Percentiles rank a stretch among this genome's conserved stretches.
Conservation (phyloP, 768 basidiomycete genomes). For the Panaeolus papilionaceus region DNA sequence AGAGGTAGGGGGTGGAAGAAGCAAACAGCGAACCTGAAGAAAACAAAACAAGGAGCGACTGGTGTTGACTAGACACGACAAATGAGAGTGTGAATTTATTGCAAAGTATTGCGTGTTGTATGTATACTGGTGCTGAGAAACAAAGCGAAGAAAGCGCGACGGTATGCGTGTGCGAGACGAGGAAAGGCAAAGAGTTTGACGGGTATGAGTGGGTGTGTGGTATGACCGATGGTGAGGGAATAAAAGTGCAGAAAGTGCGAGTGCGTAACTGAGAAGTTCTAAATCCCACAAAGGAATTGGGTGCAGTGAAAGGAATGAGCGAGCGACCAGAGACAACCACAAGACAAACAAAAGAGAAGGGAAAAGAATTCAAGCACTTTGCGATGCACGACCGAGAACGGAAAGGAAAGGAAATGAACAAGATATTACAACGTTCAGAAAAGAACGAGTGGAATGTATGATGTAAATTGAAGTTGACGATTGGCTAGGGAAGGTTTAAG, state of each 20-base stretch:
- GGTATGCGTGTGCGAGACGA: background rate
- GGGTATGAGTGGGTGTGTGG: constrained; percentile 7
- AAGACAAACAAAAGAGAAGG: constrained; percentile 10
- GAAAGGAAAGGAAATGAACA: background rate
- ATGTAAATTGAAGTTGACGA: background rate
- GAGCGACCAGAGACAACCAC: background rate
- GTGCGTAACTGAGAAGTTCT: background rate
- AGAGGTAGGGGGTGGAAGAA: background rate
- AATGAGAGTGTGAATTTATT: background rate
- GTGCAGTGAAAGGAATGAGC: background rate
- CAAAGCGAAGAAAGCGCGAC: constrained; percentile 9
- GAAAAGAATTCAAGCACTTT: background rate
- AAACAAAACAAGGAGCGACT: constrained; percentile 4
- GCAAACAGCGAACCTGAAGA: background rate
- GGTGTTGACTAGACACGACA: background rate
- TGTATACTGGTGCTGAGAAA: background rate
- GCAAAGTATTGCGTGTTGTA: background rate
- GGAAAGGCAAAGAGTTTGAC: background rate
- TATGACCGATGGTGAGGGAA: background rate
- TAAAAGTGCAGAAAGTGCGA: background rate
- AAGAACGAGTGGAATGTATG: constrained; percentile 14
- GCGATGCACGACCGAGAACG: background rate
- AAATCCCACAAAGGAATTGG: background rate
- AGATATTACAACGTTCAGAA: constrained; percentile 11
- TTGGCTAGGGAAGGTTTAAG: background rate